Conservation (phyloP, 2,329 filamentous ascomycete genomes). For the Daldinia sp. region DNA sequence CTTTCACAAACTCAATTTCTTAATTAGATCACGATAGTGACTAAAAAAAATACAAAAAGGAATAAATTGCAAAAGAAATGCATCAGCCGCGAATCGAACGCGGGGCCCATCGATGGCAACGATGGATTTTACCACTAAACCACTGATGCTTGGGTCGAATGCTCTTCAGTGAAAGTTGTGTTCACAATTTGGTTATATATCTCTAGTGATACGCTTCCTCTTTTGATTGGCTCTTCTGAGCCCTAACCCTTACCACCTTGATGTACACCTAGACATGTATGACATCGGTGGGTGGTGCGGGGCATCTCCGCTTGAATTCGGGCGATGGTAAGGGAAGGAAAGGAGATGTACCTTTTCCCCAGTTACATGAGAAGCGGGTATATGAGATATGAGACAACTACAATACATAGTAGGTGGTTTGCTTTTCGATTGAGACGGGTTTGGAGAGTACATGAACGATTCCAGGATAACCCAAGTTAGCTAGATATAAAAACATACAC, state of each 20-base stretch:
- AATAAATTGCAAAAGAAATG: constrained; percentile 41
- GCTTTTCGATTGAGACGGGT: no score
- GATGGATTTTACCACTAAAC: constrained; percentile 67
- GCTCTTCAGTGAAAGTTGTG: not conserved
- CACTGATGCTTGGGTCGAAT: constrained; percentile 53
- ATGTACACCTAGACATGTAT: not conserved
- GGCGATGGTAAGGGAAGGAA: not conserved
- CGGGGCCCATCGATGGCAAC: constrained; percentile 66
- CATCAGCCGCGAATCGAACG: constrained; percentile 60
- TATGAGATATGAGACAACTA: no score
- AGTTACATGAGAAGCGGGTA: not conserved
- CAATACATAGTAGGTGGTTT: no score
- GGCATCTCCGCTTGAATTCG: not conserved
- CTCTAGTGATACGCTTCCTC: no score
- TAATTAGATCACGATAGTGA: not conserved
- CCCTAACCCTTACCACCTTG: not conserved
- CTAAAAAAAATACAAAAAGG: not conserved
- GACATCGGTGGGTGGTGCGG: not conserved
- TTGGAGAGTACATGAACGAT: no score
- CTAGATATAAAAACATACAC: no score
- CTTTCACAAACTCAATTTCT: not conserved
- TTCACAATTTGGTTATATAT: not conserved
- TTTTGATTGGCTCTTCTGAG: not conserved
- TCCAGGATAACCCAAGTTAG: no score
- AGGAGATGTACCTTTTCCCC: not conserved